Evolutionary conservation across 345 rosid species (phyloP), one percentile per base, ranked within the genome.

Genomic region (Rhodamnia rubescens): DNA sequence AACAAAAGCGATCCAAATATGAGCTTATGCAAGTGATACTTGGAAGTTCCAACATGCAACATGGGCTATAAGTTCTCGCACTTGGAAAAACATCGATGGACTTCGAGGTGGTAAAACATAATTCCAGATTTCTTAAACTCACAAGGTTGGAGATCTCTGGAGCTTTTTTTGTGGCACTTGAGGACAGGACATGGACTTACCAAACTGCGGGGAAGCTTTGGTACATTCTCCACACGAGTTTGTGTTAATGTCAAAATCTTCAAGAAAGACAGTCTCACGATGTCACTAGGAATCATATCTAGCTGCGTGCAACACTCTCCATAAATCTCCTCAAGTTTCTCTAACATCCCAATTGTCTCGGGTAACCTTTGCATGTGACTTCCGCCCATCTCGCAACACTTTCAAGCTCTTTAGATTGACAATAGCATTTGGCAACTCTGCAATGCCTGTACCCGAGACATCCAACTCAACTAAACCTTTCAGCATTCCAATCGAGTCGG

Each of bases 231-330:
- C 10, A 59, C 74, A 6, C 0, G 1, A 27, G 74, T 59, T 27
- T 0, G 0, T 27, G 40, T 13, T 59, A 59, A 27, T 59, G 0
- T 1, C 74, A 59, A 59, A 59, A 3, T 3, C 40, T n/a, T 59
- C 20, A 59, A 59, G 74, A 14, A 0, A 6, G 20, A 2, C 13
- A 13, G 36, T 27, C 36, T 59, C 40, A 0, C 20, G 0, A 59
- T 59, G 27, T 59, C 40, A 14, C 5, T 3, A 6, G 20, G 40
- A 14, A 59, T 13, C 9, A 27, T 59, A 8, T 59, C 1, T 59
- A 59, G 32, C 2, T 0, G 0, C 5, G 0, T 0, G 20, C 74
- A 27, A 27, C 1, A 0, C 0, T 1, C 0, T 27, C 40, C 74
- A 59, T 27, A 1, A 1, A 59, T 59, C 15, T 27, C 2, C 20